These are phyloP conservation scores for Solanum hybrid DNA, from an alignment of 305 asterid genomes.

Conservation along the genomic window DNA sequence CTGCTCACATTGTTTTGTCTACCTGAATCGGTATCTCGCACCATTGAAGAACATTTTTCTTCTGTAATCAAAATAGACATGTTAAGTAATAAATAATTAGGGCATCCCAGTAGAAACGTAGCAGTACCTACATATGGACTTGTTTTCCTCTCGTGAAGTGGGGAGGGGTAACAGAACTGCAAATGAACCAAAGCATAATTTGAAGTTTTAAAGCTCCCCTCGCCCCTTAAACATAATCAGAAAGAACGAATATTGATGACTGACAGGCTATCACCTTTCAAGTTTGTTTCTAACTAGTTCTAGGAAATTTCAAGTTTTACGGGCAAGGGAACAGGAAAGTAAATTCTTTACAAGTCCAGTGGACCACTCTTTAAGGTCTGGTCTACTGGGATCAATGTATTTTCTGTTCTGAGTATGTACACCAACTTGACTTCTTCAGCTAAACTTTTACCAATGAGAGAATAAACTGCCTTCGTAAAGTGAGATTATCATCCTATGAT, in stretches of 20 bases:
- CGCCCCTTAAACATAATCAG: neutral
- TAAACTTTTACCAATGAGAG: neutral
- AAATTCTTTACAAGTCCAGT: neutral
- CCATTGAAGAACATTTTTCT: neutral
- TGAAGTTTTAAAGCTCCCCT: neutral
- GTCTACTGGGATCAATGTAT: neutral
- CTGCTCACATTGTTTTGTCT: neutral
- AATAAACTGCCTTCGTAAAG: neutral
- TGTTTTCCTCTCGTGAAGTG: neutral
- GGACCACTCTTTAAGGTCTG: constrained; percentile 1
- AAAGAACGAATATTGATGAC: neutral
- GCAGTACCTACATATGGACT: neutral
- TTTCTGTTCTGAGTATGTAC: neutral
- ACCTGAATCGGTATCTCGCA: neutral
- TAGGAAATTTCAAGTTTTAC: neutral
- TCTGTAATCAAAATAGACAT: neutral
- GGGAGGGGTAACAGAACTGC: neutral
- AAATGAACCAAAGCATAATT: neutral
- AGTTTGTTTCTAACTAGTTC: neutral
- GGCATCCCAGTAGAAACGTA: neutral
- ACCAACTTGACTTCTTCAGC: neutral
- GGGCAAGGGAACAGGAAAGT: neutral
- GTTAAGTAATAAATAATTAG: neutral
- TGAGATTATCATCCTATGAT: neutral
- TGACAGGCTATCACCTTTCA: neutral